Conservation (phyloP, 129 eudicot species). For the Centella asiatica region DNA sequence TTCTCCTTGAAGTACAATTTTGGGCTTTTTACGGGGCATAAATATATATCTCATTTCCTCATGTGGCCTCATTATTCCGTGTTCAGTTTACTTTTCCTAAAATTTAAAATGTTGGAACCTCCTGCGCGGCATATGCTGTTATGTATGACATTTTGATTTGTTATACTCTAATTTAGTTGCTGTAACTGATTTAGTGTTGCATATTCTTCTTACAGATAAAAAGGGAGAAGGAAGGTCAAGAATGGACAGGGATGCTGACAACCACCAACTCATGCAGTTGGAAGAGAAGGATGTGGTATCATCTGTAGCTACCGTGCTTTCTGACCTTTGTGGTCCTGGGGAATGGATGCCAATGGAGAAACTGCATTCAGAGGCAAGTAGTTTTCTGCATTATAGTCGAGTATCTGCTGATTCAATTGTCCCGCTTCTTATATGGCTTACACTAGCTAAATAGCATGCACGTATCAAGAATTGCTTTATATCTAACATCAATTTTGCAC, state of each 20-base stretch:
- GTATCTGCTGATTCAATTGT: background rate
- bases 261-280: constrained; percentile 75
- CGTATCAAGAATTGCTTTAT: too few species aligned
- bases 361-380: constrained; percentile 75
- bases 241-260: constrained; percentile 72
- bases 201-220: constrained; percentile 41
- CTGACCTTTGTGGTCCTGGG: constrained; percentile 94
- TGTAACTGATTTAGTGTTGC: background rate
- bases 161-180: too few species aligned
- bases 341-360: constrained; percentile 99
- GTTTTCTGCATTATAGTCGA: background rate
- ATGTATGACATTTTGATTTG: too few species aligned
- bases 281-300: constrained; percentile 92
- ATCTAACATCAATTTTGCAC: too few species aligned
- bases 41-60: too few species aligned
- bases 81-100: too few species aligned
- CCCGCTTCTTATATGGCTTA: background rate
- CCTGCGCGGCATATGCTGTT: too few species aligned
- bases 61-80: too few species aligned
- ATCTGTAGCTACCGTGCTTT: constrained; percentile 85
- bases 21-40: too few species aligned
- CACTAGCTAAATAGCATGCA: background rate
- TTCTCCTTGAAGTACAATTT: too few species aligned
- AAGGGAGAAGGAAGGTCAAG: constrained; percentile 69
- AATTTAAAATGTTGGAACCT: too few species aligned